Percentiles rank a stretch among this genome's conserved stretches.
phyloP scores from a whole-genome alignment of 2,329 filamentous ascomycete species.

The Trichoderma sp. region DNA sequence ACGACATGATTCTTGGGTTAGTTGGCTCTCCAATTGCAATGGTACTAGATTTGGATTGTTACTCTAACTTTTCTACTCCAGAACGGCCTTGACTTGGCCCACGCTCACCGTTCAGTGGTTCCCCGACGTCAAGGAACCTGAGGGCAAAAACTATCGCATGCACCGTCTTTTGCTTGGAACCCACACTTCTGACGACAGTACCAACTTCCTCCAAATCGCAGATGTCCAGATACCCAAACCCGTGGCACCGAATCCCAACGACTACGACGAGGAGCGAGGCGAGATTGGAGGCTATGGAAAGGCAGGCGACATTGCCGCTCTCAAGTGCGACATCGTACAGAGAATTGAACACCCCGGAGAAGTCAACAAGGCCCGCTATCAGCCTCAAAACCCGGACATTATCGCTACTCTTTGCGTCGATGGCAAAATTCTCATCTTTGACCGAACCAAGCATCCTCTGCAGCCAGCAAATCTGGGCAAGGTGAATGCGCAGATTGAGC shows the following conservation, averaged over 20 bases:
- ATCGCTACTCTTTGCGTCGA: conserved; percentile 91
- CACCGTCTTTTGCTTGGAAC: conserved; percentile 92
- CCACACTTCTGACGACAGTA: conserved; percentile 80
- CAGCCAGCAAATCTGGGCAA: conserved; percentile 61
- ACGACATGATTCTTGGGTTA: conserved; percentile 90
- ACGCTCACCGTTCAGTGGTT: conserved; percentile 98
- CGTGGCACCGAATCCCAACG: conserved; percentile 66
- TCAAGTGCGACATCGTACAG: conserved; percentile 90
- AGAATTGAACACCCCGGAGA: conserved; percentile 95
- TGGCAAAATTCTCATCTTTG: conserved; percentile 86
- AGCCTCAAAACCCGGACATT: conserved; percentile 94
- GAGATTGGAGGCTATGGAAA: conserved; percentile 93
- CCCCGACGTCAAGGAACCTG: conserved; percentile 84
- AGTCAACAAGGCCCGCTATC: conserved; percentile 97
- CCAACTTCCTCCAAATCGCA: conserved; percentile 93
- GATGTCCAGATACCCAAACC: conserved; percentile 89
- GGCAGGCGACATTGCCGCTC: conserved; percentile 62
- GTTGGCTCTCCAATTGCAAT: neutral
- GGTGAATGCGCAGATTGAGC: conserved; percentile 77
- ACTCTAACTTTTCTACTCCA: conserved; percentile 28
- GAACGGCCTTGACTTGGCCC: conserved; percentile 93
- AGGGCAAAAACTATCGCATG: conserved; percentile 80
- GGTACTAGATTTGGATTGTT: neutral
- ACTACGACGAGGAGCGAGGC: conserved; percentile 87
- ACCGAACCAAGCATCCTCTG: conserved; percentile 88